Percentiles rank a stretch among this genome's conserved stretches.
These are phyloP conservation scores for Sporisorium graminicola DNA, from an alignment of 1,284 basidiomycete genomes.

Conservation along the genomic window DNA sequence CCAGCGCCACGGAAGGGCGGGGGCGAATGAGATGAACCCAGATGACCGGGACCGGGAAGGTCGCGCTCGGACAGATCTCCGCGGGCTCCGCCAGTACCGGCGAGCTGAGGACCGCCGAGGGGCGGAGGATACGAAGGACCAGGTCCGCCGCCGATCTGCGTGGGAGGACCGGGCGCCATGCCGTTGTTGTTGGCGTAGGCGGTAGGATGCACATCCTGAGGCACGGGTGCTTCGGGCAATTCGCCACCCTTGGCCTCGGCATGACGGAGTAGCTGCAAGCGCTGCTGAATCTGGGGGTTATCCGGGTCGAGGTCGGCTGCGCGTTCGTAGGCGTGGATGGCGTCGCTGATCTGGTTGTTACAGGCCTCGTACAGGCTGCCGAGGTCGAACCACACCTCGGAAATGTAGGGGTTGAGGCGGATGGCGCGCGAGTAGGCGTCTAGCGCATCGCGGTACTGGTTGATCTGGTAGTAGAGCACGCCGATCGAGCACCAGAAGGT, in stretches of 20 bases:
- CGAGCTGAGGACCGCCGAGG: slow-evolving; percentile 51
- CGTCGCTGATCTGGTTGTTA: slow-evolving; percentile 98
- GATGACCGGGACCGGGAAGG: slow-evolving; percentile 53
- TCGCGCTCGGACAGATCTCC: slow-evolving; percentile 47
- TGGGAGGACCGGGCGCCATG: slow-evolving; percentile 57
- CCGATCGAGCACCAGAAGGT: slow-evolving; percentile 99
- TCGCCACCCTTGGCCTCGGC: slow-evolving; percentile 84
- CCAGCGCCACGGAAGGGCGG: slow-evolving; percentile 54
- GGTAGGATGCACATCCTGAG: slow-evolving; percentile 94
- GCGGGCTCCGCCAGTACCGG: slow-evolving; percentile 34
- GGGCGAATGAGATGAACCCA: slow-evolving; percentile 51
- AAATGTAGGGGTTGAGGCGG: slow-evolving; percentile 98
- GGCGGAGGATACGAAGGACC: slow-evolving; percentile 37
- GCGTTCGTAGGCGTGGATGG: slow-evolving; percentile 88
- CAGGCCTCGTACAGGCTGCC: slow-evolving; percentile 97
- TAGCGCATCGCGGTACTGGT: slow-evolving; percentile 96
- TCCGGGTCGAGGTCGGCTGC: slow-evolving; percentile 68
- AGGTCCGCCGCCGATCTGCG: slow-evolving; percentile 53
- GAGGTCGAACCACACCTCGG: slow-evolving; percentile 99
- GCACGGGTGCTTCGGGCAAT: slow-evolving; percentile 83
- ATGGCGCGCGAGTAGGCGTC: slow-evolving; percentile 99
- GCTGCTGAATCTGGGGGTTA: slow-evolving; percentile 63
- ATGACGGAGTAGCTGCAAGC: slow-evolving; percentile 76
- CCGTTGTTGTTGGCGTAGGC: slow-evolving; percentile 75
- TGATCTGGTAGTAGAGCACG: slow-evolving; percentile 99